Evolutionary conservation across 192 early-diverging fungal genomes (phyloP).

Genomic region (Linderina pennispora): DNA sequence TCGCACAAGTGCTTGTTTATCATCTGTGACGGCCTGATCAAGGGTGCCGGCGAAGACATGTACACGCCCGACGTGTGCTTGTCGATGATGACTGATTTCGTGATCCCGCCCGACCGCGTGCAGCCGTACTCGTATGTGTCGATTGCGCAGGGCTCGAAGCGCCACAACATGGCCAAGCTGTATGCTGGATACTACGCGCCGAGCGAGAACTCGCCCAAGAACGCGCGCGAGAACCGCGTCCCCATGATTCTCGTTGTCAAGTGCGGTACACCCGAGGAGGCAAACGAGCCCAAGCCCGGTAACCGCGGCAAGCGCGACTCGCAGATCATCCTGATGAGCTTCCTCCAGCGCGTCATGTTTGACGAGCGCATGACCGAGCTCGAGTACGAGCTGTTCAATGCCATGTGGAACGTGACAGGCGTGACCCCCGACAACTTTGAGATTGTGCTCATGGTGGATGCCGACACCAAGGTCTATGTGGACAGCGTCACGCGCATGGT

Average conservation of each 20-base stretch:
- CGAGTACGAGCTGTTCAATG: constrained; percentile 76
- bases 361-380: constrained; percentile 80
- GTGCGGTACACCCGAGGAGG: constrained; percentile 62
- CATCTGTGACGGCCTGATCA: constrained; percentile 76
- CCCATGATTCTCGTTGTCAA: constrained; percentile 74
- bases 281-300: constrained; percentile 61
- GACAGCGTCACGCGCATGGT: constrained; percentile 67
- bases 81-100: constrained; percentile 69
- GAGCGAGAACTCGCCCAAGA: constrained; percentile 52
- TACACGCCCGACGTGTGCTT: constrained; percentile 76
- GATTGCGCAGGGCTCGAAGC: constrained; percentile 86
- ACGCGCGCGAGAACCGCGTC: constrained; percentile 52
- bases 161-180: constrained; percentile 90
- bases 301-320: constrained; percentile 97
- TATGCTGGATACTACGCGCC: constrained; percentile 86
- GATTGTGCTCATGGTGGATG: constrained; percentile 77
- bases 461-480: constrained; percentile 76
- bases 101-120: constrained; percentile 54
- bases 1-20: constrained; percentile 75
- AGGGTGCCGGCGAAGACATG: constrained; percentile 63
- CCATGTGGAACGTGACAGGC: constrained; percentile 65
- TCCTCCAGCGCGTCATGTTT: constrained; percentile 86
- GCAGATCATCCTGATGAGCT: constrained; percentile 94
- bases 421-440: constrained; percentile 73
- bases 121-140: constrained; percentile 79